A percentile compares a stretch with the other conserved stretches of the same genome.
Evolutionary conservation across 2,329 filamentous ascomycete genomes (phyloP).

Genomic region (Diaporthe humulicola): DNA sequence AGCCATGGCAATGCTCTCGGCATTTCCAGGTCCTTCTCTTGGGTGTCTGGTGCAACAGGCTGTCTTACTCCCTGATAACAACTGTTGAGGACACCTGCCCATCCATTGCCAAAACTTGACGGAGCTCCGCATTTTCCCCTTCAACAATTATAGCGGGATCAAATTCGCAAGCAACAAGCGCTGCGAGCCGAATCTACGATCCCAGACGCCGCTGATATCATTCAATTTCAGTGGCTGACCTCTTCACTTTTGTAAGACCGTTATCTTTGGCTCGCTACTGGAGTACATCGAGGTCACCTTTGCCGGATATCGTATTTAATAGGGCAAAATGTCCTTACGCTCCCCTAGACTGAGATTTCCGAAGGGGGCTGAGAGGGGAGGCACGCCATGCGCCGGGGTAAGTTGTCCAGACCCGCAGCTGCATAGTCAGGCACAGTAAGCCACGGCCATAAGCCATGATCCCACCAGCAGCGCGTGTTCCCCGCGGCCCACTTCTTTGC

Average conservation of each 20-base stretch:
- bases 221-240: background rate
- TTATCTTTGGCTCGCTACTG: background rate
- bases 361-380: too few relatives aligned
- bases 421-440: slow-evolving; percentile 16
- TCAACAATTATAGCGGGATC: background rate
- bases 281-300: background rate
- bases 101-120: background rate
- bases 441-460: background rate
- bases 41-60: too few relatives aligned
- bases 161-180: background rate
- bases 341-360: background rate
- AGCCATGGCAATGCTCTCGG: too few relatives aligned
- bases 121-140: background rate
- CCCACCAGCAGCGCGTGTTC: background rate
- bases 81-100: background rate
- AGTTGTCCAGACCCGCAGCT: background rate
- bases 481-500: background rate
- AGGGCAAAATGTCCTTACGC: background rate
- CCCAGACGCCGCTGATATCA: background rate
- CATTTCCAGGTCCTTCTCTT: too few relatives aligned
- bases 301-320: background rate
- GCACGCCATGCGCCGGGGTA: background rate
- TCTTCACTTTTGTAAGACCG: background rate
- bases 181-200: background rate
- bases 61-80: too few relatives aligned